Percentiles rank a stretch among this genome's conserved stretches.
phyloP scores from a whole-genome alignment of 352 stramenopile genomes.

The Thraustochytrium sp. region DNA sequence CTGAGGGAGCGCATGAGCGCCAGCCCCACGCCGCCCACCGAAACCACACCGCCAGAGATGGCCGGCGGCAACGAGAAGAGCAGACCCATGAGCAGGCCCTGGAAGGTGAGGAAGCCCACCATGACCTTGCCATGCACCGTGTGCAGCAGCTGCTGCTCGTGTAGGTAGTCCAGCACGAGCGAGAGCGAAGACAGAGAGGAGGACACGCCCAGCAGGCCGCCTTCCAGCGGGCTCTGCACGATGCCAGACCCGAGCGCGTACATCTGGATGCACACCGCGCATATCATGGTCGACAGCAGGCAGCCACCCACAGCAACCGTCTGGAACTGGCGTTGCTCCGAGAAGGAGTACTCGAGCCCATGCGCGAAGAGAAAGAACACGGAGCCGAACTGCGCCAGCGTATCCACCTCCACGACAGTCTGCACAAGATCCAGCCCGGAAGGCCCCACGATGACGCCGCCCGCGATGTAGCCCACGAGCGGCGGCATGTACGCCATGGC shows the following conservation, averaged over 20 bases:
- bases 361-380: constrained; percentile 82
- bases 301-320: constrained; percentile 46
- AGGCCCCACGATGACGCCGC: constrained; percentile 76
- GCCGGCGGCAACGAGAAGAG: constrained; percentile 49
- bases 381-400: constrained; percentile 82
- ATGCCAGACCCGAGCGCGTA: neutral
- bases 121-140: constrained; percentile 49
- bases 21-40: constrained; percentile 22
- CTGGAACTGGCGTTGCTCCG: constrained; percentile 50
- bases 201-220: constrained; percentile 44
- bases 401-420: constrained; percentile 83
- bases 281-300: constrained; percentile 48
- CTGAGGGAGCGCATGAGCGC: constrained; percentile 2
- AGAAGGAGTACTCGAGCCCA: constrained; percentile 49
- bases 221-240: constrained; percentile 31
- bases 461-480: constrained; percentile 80
- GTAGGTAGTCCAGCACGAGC: constrained; percentile 47
- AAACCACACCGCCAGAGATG: constrained; percentile 31
- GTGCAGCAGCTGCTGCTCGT: constrained; percentile 49
- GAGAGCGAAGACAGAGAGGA: constrained; percentile 49
- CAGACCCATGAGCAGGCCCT: constrained; percentile 54
- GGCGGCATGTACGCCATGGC: constrained; percentile 59
- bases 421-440: constrained; percentile 73
- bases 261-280: constrained; percentile 31
- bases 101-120: constrained; percentile 52